Evolutionary conservation across 2,329 filamentous ascomycete species (phyloP), one percentile per base, ranked within the genome.

Genomic region (Chrysoporthe austroafricana): DNA sequence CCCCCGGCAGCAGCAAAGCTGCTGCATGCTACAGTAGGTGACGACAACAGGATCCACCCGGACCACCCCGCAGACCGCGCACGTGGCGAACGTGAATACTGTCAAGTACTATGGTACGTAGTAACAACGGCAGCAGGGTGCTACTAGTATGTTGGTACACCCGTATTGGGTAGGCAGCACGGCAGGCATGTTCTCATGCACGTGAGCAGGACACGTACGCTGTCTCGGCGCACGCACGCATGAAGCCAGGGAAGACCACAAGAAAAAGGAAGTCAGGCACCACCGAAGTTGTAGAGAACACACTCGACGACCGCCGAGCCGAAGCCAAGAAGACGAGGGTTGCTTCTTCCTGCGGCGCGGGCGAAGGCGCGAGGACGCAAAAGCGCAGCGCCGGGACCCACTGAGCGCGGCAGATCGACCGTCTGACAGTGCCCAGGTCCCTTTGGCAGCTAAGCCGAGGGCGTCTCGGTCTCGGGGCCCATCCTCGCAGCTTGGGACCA

Each of bases 391-490:
- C n/a, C 57, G 26, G 44, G 57, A 60, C 26, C 42, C 52, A 46
- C 50, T 42, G 5, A 34, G 60, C 32, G 57, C 62, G 42, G 66
- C 66, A 65, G 62, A 65, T 65, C 57, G 66, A 65, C 62, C 65
- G 58, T 58, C 65, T 56, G 61, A 57, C 52, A 62, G 62, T 6
- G 1, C 54, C 26, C 21, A 8, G 6, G 21, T 8, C 54, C 32
- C 32, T 26, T 26, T 14, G 54, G 8, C n/a, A 43, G 58, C 58
- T 61, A 42, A 16, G 8, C 52, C 66, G 58, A 48, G 16, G 46
- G 21, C 44, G 62, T 64, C 54, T 56, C 44, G 44, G 66, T 56
- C 18, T 39, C 9, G 36, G 54, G 16, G 39, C 11, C 54, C 32
- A 57, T 36, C 14, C 7, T 32, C n/a, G 8, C 54, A 34, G 34